Percentiles rank a stretch among this genome's conserved stretches.
These are phyloP conservation scores for Acacia acuminata DNA, from an alignment of 306 rosid genomes.

Conservation along the genomic window DNA sequence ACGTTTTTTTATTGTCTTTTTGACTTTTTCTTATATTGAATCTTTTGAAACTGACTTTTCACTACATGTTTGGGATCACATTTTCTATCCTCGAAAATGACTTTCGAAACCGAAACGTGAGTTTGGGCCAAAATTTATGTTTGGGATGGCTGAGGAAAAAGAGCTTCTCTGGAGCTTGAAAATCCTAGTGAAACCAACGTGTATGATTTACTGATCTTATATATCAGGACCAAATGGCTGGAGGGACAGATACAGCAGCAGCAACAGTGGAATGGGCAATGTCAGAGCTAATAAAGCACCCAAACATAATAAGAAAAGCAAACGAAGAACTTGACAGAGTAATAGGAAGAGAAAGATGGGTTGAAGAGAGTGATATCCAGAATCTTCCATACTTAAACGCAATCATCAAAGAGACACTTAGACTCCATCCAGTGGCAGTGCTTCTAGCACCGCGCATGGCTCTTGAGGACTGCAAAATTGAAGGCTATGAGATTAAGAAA, in stretches of 20 bases:
- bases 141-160: too few relatives aligned
- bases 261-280: constrained; percentile 8
- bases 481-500: neutral
- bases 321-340: neutral
- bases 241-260: constrained; percentile 12
- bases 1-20: too few relatives aligned
- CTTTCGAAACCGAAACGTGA: too few relatives aligned
- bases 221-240: neutral
- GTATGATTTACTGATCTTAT: neutral
- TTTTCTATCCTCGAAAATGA: too few relatives aligned
- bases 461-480: neutral
- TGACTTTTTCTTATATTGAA: too few relatives aligned
- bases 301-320: neutral
- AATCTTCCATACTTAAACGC: neutral
- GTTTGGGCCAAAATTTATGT: too few relatives aligned
- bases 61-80: too few relatives aligned
- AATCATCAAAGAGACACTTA: neutral
- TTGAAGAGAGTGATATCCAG: neutral
- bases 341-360: neutral
- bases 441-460: neutral
- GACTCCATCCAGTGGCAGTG: neutral
- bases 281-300: constrained; percentile 3
- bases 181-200: neutral
- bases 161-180: neutral
- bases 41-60: too few relatives aligned